phyloP scores from a whole-genome alignment of 169 alveolate species.

The Plasmodium coatneyi region DNA sequence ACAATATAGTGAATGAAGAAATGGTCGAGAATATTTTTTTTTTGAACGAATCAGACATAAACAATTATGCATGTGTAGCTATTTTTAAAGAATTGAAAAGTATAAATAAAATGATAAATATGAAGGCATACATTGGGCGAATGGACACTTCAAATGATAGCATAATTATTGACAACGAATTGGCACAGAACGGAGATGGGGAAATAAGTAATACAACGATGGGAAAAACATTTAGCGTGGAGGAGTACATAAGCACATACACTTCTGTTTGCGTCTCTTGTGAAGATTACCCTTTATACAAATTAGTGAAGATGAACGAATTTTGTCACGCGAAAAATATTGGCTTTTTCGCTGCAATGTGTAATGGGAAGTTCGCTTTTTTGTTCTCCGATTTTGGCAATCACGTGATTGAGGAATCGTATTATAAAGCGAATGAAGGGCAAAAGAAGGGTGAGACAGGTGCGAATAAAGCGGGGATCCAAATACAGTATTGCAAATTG shows the following conservation, averaged over 20 bases:
- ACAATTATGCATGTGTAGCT: conserved; percentile 27
- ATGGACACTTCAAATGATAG: conserved; percentile 29
- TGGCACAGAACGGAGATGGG: conserved; percentile 12
- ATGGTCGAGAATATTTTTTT: conserved; percentile 79
- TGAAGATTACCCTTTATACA: conserved; percentile 77
- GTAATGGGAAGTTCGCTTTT: conserved; percentile 79
- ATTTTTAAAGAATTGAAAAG: conserved; percentile 70
- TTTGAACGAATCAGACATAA: conserved; percentile 49
- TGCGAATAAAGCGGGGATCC: conserved; percentile 38
- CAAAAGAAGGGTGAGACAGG: conserved; percentile 38
- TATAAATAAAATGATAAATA: conserved; percentile 65
- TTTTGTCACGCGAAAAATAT: conserved; percentile 73
- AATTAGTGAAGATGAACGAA: conserved; percentile 76
- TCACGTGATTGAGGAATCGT: conserved; percentile 79
- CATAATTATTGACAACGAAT: conserved; percentile 37
- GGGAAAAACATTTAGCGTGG: background rate
- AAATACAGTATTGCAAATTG: conserved; percentile 78
- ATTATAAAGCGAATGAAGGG: conserved; percentile 25
- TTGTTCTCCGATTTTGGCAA: conserved; percentile 79
- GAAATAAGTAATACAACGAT: background rate
- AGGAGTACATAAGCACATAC: conserved; percentile 18
- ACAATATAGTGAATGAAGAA: conserved; percentile 82
- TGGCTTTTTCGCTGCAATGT: conserved; percentile 79
- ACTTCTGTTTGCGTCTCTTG: conserved; percentile 77
- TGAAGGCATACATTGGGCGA: conserved; percentile 64